phyloP scores from a whole-genome alignment of 2,329 filamentous ascomycete genomes.

The Clonostachys rosea region DNA sequence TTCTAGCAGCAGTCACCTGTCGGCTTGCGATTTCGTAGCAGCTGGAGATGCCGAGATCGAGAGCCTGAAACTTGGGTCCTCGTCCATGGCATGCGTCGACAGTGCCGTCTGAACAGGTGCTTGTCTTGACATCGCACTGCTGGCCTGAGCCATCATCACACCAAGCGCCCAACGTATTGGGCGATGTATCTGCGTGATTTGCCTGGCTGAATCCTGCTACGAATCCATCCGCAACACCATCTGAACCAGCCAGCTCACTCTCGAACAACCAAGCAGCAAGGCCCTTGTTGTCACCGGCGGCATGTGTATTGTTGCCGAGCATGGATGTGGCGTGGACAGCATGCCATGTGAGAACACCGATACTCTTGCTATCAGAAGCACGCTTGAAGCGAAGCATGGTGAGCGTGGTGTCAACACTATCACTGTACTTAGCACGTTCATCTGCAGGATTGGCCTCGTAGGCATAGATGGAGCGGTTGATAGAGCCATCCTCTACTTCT shows the following conservation, averaged over 20 bases:
- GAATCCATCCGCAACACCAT: constrained; percentile 59
- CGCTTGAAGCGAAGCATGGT: constrained; percentile 76
- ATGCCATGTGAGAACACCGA: constrained; percentile 86
- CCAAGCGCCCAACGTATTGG: constrained; percentile 82
- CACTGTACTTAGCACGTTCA: constrained; percentile 66
- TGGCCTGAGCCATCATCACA: constrained; percentile 79
- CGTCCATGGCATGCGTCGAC: constrained; percentile 70
- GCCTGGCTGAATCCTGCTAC: constrained; percentile 91
- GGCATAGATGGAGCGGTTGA: constrained; percentile 83
- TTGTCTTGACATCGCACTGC: constrained; percentile 72
- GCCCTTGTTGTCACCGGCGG: constrained; percentile 95
- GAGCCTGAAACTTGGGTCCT: constrained; percentile 62
- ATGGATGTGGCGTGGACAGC: constrained; percentile 89
- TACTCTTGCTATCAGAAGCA: constrained; percentile 67
- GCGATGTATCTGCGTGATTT: constrained; percentile 86
- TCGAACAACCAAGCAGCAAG: constrained; percentile 86
- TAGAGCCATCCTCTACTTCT: constrained; percentile 70
- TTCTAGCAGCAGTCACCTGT: constrained; percentile 59
- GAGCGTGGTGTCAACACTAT: constrained; percentile 52
- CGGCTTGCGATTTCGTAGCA: constrained; percentile 73
- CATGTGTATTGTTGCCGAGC: constrained; percentile 84
- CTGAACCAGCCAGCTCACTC: constrained; percentile 52
- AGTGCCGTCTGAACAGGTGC: constrained; percentile 71
- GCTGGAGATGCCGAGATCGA: constrained; percentile 68
- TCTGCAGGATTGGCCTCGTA: constrained; percentile 80